Evolutionary conservation across 306 rosid genomes (phyloP).

Genomic region (apple (Malus domestica)): ASM211411v1 NC_041801.1:16559001-16559500

Average conservation of each 20-base stretch:
- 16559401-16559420: constrained; percentile 61
- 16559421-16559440: constrained; percentile 87
- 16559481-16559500: background rate
- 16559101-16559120: background rate
- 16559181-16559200: constrained; percentile 23
- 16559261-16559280: constrained; percentile 85
- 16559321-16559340: background rate
- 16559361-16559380: background rate
- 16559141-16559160: too few relatives aligned
- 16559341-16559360: background rate
- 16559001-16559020: constrained; percentile 34
- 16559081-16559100: background rate
- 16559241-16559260: constrained; percentile 81
- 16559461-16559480: constrained; percentile 25
- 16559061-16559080: constrained; percentile 28
- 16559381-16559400: background rate
- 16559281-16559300: constrained; percentile 70
- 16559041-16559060: constrained; percentile 25
- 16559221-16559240: constrained; percentile 76
- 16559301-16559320: background rate
- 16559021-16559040: constrained; percentile 77
- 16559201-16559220: constrained; percentile 88
- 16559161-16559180: background rate
- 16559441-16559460: constrained; percentile 90
- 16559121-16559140: background rate